A percentile compares a stretch with the other conserved stretches of the same genome.
Conservation (phyloP, 2,329 filamentous ascomycete genomes). For the Penicillium sclerotigenum region DNA sequence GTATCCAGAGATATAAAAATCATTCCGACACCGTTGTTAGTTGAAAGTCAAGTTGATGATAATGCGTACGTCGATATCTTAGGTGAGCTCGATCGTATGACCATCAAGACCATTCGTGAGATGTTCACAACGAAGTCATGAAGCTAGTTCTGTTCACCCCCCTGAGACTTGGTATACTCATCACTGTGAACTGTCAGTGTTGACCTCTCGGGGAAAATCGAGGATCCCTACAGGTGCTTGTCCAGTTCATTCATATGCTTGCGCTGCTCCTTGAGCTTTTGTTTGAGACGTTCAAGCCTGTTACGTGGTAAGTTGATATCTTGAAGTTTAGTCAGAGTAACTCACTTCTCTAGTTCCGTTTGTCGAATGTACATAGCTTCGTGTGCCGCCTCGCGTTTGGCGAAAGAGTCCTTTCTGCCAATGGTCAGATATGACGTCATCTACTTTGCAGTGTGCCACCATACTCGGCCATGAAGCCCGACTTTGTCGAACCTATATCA, state of each 20-base stretch:
- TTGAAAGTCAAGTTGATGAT: background rate
- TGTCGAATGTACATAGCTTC: constrained; percentile 19
- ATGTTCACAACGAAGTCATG: background rate
- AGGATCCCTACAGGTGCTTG: constrained; percentile 23
- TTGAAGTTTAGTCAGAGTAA: background rate
- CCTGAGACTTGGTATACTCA: constrained; percentile 14
- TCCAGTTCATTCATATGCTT: constrained; percentile 29
- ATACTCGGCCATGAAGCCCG: constrained; percentile 29
- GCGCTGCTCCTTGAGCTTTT: constrained; percentile 24
- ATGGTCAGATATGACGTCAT: constrained; percentile 22
- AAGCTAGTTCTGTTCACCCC: constrained; percentile 20
- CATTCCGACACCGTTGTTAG: background rate
- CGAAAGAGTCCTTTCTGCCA: constrained; percentile 23
- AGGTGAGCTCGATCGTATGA: background rate
- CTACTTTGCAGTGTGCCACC: background rate
- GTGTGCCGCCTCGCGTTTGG: constrained; percentile 18
- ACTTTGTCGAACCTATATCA: constrained; percentile 23
- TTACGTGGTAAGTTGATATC: background rate
- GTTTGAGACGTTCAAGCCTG: constrained; percentile 18
- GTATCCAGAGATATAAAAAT: background rate
- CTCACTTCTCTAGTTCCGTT: constrained; percentile 25
- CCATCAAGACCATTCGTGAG: background rate
- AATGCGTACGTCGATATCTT: background rate
- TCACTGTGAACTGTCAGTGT: constrained; percentile 10
- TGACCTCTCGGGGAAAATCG: background rate